Conservation (phyloP, 345 rosid genomes). For the Euclidium syriacum region DNA sequence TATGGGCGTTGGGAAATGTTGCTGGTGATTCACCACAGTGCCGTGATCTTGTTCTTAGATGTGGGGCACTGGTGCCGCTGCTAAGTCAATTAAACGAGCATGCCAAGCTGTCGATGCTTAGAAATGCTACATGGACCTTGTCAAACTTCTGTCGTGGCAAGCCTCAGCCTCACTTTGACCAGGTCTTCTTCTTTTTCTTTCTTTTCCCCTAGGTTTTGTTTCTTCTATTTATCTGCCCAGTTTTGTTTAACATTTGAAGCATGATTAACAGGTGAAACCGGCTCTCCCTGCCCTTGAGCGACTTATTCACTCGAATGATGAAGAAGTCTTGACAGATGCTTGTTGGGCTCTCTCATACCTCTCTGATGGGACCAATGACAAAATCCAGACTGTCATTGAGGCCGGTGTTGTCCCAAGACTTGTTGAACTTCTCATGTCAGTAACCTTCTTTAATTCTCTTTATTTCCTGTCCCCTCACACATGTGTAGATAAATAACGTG, state of each 20-base stretch:
- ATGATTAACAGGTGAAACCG: slow-evolving; percentile 56
- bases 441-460: neutral
- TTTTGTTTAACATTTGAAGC: neutral
- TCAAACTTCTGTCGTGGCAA: slow-evolving; percentile 95
- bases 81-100: slow-evolving; percentile 69
- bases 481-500: neutral
- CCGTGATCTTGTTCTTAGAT: slow-evolving; percentile 78
- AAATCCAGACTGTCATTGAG: slow-evolving; percentile 80
- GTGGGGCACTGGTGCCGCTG: slow-evolving; percentile 69
- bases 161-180: slow-evolving; percentile 88
- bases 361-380: slow-evolving; percentile 92
- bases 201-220: neutral
- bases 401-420: slow-evolving; percentile 77
- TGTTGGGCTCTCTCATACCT: slow-evolving; percentile 97
- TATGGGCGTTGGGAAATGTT: slow-evolving; percentile 92
- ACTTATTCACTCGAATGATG: slow-evolving; percentile 72
- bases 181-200: slow-evolving; percentile 36
- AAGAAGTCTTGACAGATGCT: slow-evolving; percentile 94
- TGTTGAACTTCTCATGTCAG: slow-evolving; percentile 73
- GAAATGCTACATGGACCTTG: slow-evolving; percentile 97
- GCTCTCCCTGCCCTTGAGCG: slow-evolving; percentile 75
- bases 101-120: slow-evolving; percentile 90
- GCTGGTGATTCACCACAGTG: slow-evolving; percentile 94
- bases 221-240: neutral
- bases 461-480: neutral